Evolutionary conservation across 495 filamentous ascomycete genomes (phyloP).

Genomic region (Daldinia bambusicola): DNA sequence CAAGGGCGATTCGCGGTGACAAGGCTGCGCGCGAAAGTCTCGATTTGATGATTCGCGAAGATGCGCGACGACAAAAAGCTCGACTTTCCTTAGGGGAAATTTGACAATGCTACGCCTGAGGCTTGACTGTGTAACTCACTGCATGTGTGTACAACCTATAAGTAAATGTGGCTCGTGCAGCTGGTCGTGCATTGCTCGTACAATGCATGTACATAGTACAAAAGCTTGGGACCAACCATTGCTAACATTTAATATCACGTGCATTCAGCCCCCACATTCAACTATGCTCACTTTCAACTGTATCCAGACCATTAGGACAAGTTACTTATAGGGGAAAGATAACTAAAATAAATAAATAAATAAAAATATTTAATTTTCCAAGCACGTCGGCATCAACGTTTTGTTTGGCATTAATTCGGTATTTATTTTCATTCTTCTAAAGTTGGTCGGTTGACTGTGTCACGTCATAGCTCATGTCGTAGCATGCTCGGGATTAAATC

Average conservation of each 20-base stretch:
- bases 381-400: constrained; percentile 15
- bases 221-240: neutral
- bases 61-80: constrained; percentile 37
- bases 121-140: no score
- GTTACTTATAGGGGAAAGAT: no score
- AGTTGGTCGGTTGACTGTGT: constrained; percentile 9
- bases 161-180: constrained; percentile 5
- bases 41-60: constrained; percentile 44
- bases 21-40: constrained; percentile 36
- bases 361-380: neutral
- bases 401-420: constrained; percentile 28
- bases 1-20: constrained; percentile 14
- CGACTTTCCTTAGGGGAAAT: constrained; percentile 24
- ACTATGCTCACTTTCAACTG: no score
- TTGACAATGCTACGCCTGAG: constrained; percentile 1
- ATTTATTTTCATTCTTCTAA: constrained; percentile 43
- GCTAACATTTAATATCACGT: neutral
- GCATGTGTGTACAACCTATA: no score
- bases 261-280: neutral
- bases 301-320: no score
- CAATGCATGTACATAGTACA: no score
- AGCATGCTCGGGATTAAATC: constrained; percentile 24
- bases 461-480: constrained; percentile 18
- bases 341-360: no score
- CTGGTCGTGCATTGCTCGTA: no score